Evolutionary conservation across 1,139 yeast genomes (phyloP), one percentile per base, ranked within the genome.

Genomic region (Suhomyces anneliseae): DNA sequence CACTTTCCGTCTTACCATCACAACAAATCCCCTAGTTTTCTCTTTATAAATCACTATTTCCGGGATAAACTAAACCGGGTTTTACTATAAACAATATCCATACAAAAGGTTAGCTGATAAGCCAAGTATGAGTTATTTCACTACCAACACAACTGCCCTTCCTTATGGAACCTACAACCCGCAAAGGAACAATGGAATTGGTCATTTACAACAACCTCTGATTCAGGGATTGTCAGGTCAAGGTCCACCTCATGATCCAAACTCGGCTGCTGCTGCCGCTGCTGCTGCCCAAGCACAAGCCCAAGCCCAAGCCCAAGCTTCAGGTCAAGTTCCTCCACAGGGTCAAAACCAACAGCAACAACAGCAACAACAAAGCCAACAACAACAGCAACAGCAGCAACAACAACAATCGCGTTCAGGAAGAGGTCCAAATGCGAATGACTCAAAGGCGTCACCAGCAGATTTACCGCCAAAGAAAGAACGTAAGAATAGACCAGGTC

Each of bases 401-500:
- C 42, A 9, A 61, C 14, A 55, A 33, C 60, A 49, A 15, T 37
- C 40, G 9, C 12, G 32, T 9, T 29, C 46, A 27, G 15, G 38
- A 40, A 37, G 45, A 39, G 38, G 41, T 14, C 26, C 48, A 47
- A 31, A 42, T 39, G 34, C 51, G 43, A 26, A 47, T 43, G 40
- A 46, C 42, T 8, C 38, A 36, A 32, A 34, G 9, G 15, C 26
- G 10, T 14, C 35, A 12, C 11, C 32, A 11, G 24, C 40, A 26
- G 40, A 12, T 11, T 15, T 14, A 4, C 50, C 51, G n/a, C 27
- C 49, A 27, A 56, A 54, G 46, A 63, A 58, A 44, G 68, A 61
- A 40, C 64, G 76, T 15, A 64, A 62, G 45, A 62, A 52, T 56
- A 56, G 71, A 44, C 67, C 72, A 38, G 65, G 55, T 51, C 56